Evolutionary conservation across 2,329 filamentous ascomycete genomes (phyloP).

Genomic region (Venturia pyrina): DNA sequence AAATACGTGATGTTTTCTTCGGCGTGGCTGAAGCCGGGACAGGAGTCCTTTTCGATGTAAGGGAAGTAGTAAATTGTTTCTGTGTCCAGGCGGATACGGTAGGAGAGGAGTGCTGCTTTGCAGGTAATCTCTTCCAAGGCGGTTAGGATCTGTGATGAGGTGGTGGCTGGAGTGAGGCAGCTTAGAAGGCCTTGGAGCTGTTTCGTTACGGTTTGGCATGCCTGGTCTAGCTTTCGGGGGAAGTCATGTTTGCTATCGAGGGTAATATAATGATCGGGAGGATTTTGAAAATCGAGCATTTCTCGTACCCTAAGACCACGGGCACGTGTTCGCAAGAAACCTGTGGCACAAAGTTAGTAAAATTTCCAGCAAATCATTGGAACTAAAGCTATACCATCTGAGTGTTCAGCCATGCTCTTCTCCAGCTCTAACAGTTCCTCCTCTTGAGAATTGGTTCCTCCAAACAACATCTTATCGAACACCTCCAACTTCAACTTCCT

Average conservation of each 20-base stretch:
- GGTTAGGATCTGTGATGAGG: neutral
- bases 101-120: neutral
- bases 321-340: neutral
- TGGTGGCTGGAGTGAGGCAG: neutral
- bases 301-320: neutral
- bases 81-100: neutral
- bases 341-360: neutral
- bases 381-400: neutral
- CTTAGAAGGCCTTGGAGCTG: neutral
- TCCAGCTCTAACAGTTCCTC: neutral
- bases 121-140: neutral
- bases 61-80: slow-evolving; percentile 5
- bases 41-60: neutral
- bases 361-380: neutral
- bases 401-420: neutral
- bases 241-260: neutral
- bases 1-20: neutral
- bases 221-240: neutral
- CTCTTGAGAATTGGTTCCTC: neutral
- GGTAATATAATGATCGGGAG: neutral
- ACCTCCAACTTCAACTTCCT: neutral
- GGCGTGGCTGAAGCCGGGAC: neutral
- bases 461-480: slow-evolving; percentile 1
- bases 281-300: neutral
- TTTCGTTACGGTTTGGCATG: neutral